Evolutionary conservation across 2,329 filamentous ascomycete species (phyloP).

Genomic region (Alternaria sp.): DNA sequence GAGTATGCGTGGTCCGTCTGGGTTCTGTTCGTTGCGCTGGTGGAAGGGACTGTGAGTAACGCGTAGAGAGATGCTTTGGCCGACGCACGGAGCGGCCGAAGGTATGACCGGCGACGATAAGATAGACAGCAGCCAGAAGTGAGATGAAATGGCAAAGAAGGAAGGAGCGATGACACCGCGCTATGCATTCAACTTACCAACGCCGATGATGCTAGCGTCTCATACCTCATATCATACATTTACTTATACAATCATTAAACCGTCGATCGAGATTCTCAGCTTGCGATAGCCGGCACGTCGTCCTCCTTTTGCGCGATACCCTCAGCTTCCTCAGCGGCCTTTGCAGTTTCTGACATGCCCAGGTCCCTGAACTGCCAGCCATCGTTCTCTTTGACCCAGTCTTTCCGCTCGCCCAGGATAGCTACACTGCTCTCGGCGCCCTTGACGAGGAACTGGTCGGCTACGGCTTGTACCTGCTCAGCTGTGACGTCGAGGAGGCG

Average conservation of each 20-base stretch:
- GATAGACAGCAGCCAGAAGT: not conserved
- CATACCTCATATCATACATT: slow-evolving; percentile 17
- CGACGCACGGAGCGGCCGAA: not conserved
- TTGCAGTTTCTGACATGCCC: slow-evolving; percentile 57
- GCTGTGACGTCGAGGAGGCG: slow-evolving; percentile 84
- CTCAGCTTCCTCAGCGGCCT: slow-evolving; percentile 30
- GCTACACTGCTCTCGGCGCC: slow-evolving; percentile 68
- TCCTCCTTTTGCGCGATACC: slow-evolving; percentile 25
- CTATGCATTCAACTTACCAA: slow-evolving; percentile 24
- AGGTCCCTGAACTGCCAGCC: slow-evolving; percentile 80
- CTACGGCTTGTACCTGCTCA: slow-evolving; percentile 79
- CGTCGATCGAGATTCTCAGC: not conserved
- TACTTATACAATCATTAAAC: slow-evolving; percentile 16
- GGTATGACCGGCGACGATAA: not conserved
- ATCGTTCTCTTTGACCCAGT: slow-evolving; percentile 69
- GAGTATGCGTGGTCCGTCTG: slow-evolving; percentile 26
- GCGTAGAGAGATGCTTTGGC: not conserved
- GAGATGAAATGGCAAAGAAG: slow-evolving; percentile 1
- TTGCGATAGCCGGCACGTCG: slow-evolving; percentile 17
- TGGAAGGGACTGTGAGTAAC: slow-evolving; percentile 13
- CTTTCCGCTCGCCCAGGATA: slow-evolving; percentile 83
- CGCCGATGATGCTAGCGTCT: slow-evolving; percentile 19
- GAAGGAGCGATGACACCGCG: slow-evolving; percentile 4
- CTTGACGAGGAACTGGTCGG: slow-evolving; percentile 81
- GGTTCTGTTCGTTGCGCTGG: slow-evolving; percentile 41